phyloP scores from a whole-genome alignment of 2,329 filamentous ascomycete genomes.

The Sphaerulina musiva region DNA sequence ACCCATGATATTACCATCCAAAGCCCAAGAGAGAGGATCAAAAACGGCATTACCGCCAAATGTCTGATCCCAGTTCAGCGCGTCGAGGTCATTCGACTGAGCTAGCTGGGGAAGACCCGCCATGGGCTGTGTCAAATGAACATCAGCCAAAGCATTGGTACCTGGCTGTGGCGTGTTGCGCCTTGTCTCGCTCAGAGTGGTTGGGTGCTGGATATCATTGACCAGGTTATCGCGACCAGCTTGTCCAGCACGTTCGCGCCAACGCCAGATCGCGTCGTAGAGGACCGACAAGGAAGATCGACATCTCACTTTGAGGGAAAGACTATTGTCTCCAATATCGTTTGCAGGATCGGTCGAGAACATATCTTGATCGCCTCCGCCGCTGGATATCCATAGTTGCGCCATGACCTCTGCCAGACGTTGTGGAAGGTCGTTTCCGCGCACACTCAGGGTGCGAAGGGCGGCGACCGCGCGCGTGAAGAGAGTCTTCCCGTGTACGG shows the following conservation, averaged over 20 bases:
- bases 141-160: conserved; percentile 17
- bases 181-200: conserved; percentile 36
- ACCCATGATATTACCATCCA: conserved; percentile 64
- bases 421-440: conserved; percentile 72
- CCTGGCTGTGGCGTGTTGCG: conserved; percentile 27
- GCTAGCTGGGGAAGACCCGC: conserved; percentile 13
- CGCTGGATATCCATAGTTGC: conserved; percentile 68
- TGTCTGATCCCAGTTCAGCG: conserved; percentile 32
- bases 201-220: conserved; percentile 73
- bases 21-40: conserved; percentile 87
- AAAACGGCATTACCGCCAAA: conserved; percentile 68
- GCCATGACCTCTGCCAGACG: conserved; percentile 78
- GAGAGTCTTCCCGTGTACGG: conserved; percentile 58
- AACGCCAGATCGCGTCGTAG: conserved; percentile 79
- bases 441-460: conserved; percentile 66
- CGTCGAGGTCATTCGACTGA: conserved; percentile 23
- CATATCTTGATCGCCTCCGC: conserved; percentile 26
- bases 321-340: conserved; percentile 49
- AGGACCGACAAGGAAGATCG: conserved; percentile 80
- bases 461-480: conserved; percentile 66
- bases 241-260: conserved; percentile 64
- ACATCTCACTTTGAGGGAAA: conserved; percentile 76
- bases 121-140: conserved; percentile 10
- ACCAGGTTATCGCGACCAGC: conserved; percentile 44
- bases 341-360: conserved; percentile 20